Evolutionary conservation across 345 rosid genomes (phyloP), one percentile per base, ranked within the genome.

Genomic region (Populus alba): DNA sequence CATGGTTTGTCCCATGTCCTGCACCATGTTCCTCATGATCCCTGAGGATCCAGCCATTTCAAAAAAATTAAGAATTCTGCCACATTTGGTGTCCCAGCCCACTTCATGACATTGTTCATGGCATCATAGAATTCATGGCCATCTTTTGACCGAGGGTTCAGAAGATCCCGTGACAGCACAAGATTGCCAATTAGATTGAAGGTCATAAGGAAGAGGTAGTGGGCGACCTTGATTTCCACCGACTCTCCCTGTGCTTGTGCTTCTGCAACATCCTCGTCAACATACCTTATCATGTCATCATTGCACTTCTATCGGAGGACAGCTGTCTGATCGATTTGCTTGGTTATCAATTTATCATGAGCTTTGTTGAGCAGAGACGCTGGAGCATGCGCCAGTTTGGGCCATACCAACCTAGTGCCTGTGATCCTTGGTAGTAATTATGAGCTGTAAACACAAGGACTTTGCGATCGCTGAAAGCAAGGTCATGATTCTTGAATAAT

Each of bases 31-130:
- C 70, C 62, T 80, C 71, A 57, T 81, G 43, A 85, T n/a, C 27
- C 83, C 35, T 81, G 87, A 20, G 75, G 87, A 77, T 85, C 85
- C 25, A 73, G 66, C 66, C 47, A 35, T 68, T 25, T 63, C 51
- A 84, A 66, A 27, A 57, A 70, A 8, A 81, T 84, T 0, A 76
- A 16, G 8, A 73, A 76, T 12, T 83, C 86, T 5, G 78, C 68
- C 29, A 83, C 12, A 69, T 83, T 83, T 38, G 78, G 80, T 53
- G 39, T 69, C 38, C 76, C 78, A 22, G 15, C 39, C 63, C 81
- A 51, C 63, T 41, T 45, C 65, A 41, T n/a, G 12, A 63, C 11
- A 35, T 31, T 72, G 65, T 38, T 65, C 81, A 74, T 61, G 62
- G 84, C 79, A 15, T 35, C 76, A 7, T 65, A 74, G 47, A 82